phyloP scores from a whole-genome alignment of 768 basidiomycete genomes.

The Mycena galopus region DNA sequence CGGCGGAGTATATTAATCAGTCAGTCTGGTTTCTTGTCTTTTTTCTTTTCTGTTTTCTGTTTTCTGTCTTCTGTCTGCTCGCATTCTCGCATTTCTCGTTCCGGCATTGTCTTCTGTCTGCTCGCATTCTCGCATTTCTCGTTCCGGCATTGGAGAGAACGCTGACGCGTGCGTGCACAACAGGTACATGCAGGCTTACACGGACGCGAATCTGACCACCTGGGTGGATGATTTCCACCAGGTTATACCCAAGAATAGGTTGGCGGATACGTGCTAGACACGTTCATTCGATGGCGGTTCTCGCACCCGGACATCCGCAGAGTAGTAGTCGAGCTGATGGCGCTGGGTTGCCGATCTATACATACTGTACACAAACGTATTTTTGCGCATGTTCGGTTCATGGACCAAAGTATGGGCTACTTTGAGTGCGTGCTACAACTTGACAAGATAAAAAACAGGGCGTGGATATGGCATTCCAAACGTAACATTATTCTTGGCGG shows the following conservation, averaged over 20 bases:
- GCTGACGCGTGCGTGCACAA: not conserved
- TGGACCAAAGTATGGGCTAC: conserved; percentile 13
- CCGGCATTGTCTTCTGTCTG: no score
- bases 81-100: conserved; percentile 19
- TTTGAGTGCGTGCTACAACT: conserved; percentile 14
- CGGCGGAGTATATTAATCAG: conserved; percentile 68
- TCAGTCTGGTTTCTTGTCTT: not conserved
- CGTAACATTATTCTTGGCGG: no score
- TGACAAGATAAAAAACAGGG: no score
- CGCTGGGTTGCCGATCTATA: conserved; percentile 14
- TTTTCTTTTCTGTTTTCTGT: no score
- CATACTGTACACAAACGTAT: conserved; percentile 8
- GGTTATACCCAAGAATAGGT: conserved; percentile 19
- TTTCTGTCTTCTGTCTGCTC: no score
- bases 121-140: conserved; percentile 17
- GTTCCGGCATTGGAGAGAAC: not conserved
- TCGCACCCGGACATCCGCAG: not conserved
- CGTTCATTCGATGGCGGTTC: conserved; percentile 6
- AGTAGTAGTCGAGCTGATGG: conserved; percentile 16
- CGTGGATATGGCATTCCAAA: no score
- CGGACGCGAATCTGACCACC: conserved; percentile 62
- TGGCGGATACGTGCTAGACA: conserved; percentile 21
- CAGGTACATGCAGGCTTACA: conserved; percentile 68
- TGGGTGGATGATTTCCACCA: conserved; percentile 52
- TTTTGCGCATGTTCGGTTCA: conserved; percentile 11